These are phyloP conservation scores for Ascochyta koolunga DNA, from an alignment of 2,329 filamentous ascomycete species.

Conservation along the genomic window DNA sequence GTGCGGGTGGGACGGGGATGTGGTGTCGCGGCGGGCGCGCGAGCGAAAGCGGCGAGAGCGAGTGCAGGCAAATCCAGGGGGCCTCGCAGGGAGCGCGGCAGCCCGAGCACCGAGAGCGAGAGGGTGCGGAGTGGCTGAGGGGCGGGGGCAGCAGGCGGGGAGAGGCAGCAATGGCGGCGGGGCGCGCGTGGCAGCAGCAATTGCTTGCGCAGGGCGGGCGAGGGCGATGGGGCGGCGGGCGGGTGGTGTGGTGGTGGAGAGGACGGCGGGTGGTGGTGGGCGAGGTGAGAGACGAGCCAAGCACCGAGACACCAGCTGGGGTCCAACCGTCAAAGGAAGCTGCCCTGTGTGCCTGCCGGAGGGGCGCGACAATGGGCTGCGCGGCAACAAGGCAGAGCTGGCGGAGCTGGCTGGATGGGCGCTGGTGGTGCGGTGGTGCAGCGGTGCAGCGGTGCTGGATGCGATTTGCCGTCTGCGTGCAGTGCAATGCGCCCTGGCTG, in stretches of 20 bases:
- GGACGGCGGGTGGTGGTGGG: conserved; percentile 29
- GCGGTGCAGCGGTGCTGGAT: background rate
- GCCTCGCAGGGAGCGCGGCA: conserved; percentile 39
- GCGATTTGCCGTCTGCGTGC: no score
- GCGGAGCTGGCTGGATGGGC: no score
- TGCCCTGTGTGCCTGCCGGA: conserved; percentile 13
- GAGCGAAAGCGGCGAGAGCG: conserved; percentile 15
- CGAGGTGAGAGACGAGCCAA: conserved; percentile 13
- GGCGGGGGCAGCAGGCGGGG: conserved; percentile 13
- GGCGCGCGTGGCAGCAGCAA: conserved; percentile 24
- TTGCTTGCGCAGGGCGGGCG: conserved; percentile 21
- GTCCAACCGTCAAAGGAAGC: conserved; percentile 28
- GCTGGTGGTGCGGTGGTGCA: background rate
- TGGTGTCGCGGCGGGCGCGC: conserved; percentile 23
- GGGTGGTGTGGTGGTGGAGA: conserved; percentile 15
- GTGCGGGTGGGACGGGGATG: conserved; percentile 14
- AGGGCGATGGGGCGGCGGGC: conserved; percentile 7
- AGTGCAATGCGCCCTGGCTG: no score
- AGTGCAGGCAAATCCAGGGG: conserved; percentile 42
- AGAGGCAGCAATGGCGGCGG: conserved; percentile 23
- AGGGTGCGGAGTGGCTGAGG: no score
- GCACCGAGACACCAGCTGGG: conserved; percentile 34
- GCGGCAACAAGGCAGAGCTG: no score
- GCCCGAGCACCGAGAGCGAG: conserved; percentile 27
- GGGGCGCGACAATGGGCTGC: conserved; percentile 17